A percentile compares a stretch with the other conserved stretches of the same genome.
These are phyloP conservation scores for Noccaea caerulescens DNA, from an alignment of 345 rosid species.

Conservation along the genomic window DNA sequence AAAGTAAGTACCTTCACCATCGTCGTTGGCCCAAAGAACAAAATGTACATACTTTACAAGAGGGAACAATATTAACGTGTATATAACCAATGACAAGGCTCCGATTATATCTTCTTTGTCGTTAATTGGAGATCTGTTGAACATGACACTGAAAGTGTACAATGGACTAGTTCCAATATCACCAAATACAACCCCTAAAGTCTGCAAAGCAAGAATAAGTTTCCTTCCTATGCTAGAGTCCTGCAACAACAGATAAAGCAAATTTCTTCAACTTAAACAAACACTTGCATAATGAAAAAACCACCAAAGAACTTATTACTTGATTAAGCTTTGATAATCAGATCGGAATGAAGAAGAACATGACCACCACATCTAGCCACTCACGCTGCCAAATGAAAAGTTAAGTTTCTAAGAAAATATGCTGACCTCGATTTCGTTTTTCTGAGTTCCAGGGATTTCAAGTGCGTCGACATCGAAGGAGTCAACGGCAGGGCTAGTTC, in stretches of 20 bases:
- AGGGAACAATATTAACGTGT: conserved; percentile 86
- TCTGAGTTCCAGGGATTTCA: conserved; percentile 82
- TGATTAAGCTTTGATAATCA: background rate
- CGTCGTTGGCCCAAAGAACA: conserved; percentile 98
- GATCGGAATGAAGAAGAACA: background rate
- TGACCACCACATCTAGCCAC: background rate
- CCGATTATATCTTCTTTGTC: conserved; percentile 89
- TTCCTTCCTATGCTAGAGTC: conserved; percentile 71
- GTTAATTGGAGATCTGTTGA: conserved; percentile 77
- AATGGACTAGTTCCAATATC: conserved; percentile 99
- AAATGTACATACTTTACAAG: conserved; percentile 86
- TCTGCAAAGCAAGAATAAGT: conserved; percentile 79
- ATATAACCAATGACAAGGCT: conserved; percentile 85
- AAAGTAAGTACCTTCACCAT: conserved; percentile 83
- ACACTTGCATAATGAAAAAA: background rate
- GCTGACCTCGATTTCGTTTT: conserved; percentile 74
- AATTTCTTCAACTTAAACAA: conserved; percentile 16
- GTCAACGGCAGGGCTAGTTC: conserved; percentile 90
- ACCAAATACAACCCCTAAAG: conserved; percentile 96
- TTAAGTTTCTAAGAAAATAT: background rate
- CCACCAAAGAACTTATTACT: background rate
- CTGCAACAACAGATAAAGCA: conserved; percentile 47
- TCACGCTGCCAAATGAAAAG: conserved; percentile 1
- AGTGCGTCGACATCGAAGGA: conserved; percentile 96
- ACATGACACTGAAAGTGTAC: conserved; percentile 92